A percentile compares a stretch with the other conserved stretches of the same genome.
Conservation (phyloP, 1,284 basidiomycete species). For the Agroathelia rolfsii region DNA sequence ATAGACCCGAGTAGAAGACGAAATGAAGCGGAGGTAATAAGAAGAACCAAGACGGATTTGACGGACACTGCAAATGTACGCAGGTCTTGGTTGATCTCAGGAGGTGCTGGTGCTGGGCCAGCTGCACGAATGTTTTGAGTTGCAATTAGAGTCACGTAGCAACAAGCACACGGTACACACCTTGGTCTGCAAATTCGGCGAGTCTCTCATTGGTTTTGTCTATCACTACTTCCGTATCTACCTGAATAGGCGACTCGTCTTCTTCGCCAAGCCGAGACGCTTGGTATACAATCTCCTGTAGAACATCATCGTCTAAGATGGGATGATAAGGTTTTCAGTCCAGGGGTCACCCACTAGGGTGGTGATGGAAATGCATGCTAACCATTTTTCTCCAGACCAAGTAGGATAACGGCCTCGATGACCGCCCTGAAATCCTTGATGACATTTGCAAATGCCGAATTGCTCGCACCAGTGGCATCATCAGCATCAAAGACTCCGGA, state of each 20-base stretch:
- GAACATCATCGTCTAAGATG: constrained; percentile 30
- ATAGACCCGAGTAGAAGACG: constrained; percentile 32
- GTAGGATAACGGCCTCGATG: constrained; percentile 27
- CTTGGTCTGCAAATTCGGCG: constrained; percentile 13
- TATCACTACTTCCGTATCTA: constrained; percentile 21
- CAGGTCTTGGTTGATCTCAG: constrained; percentile 27
- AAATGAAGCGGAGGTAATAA: constrained; percentile 35
- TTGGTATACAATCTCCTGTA: constrained; percentile 34
- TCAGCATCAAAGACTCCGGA: constrained; percentile 28
- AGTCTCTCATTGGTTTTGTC: constrained; percentile 9
- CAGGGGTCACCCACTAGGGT: not conserved
- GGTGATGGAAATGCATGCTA: constrained; percentile 9
- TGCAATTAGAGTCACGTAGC: not conserved
- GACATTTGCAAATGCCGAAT: no score
- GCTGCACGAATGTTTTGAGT: constrained; percentile 1
- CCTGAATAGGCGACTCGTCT: constrained; percentile 15
- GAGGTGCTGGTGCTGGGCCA: constrained; percentile 17
- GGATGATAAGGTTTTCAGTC: constrained; percentile 1
- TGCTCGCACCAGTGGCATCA: constrained; percentile 11
- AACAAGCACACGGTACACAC: constrained; percentile 10
- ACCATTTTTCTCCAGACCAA: constrained; percentile 44
- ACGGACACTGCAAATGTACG: constrained; percentile 23
- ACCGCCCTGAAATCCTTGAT: constrained; percentile 24
- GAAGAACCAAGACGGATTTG: constrained; percentile 22
- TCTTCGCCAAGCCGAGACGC: constrained; percentile 17